Conservation (phyloP, 2,329 filamentous ascomycete species). For the Hypoxylon rubiginosum region DNA sequence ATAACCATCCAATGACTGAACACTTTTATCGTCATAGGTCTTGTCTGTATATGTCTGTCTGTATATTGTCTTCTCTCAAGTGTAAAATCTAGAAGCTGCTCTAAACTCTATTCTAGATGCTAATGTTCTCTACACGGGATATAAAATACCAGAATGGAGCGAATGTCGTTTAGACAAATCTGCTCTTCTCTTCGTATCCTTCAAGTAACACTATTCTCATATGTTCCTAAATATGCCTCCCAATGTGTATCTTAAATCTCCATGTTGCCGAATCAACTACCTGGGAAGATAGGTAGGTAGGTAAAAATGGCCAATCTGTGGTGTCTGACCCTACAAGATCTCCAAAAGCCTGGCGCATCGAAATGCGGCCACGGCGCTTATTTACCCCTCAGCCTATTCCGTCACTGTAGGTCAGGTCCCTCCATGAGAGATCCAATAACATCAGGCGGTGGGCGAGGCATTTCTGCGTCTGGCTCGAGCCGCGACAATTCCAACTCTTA, state of each 20-base stretch:
- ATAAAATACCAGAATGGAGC: not conserved
- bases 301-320: not conserved
- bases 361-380: conserved; percentile 24
- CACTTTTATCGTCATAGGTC: not conserved
- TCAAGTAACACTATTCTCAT: conserved; percentile 2
- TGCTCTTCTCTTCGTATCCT: conserved; percentile 12
- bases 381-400: conserved; percentile 12
- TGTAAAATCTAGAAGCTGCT: not conserved
- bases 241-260: not conserved
- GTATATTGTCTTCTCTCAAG: not conserved
- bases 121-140: not conserved
- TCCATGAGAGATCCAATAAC: conserved; percentile 14
- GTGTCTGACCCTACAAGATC: conserved; percentile 17
- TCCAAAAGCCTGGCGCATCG: conserved; percentile 5
- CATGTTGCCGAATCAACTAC: conserved; percentile 5
- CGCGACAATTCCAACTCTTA: conserved; percentile 10
- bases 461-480: conserved; percentile 22
- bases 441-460: conserved; percentile 13
- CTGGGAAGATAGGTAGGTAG: not conserved
- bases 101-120: not conserved
- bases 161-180: not conserved
- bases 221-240: conserved; percentile 8
- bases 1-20: not conserved
- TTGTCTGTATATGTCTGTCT: not conserved
- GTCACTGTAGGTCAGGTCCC: conserved; percentile 8